These are phyloP conservation scores for Chenopodium album DNA, from an alignment of 148 eudicot species.

Conservation along the genomic window DNA sequence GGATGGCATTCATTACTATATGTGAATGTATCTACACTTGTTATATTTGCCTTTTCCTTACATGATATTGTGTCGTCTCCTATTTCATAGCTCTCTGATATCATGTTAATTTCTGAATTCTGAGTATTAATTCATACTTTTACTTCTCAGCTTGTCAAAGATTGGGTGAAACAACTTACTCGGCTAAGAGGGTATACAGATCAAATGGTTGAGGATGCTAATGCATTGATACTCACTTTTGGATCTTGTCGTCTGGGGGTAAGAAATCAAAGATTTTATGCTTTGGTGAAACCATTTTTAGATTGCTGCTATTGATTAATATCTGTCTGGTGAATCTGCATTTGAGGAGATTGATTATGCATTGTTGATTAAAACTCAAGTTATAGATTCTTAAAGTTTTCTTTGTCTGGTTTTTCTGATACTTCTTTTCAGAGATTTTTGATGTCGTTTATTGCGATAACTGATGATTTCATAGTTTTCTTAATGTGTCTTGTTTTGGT, in stretches of 20 bases:
- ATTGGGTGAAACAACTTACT: slow-evolving; percentile 87
- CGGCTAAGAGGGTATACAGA: slow-evolving; percentile 76
- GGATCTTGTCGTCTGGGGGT: slow-evolving; percentile 93
- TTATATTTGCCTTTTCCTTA: not conserved
- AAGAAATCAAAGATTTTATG: slow-evolving; percentile 20
- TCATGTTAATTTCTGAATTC: not conserved
- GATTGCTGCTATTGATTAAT: not conserved
- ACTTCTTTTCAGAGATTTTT: not conserved
- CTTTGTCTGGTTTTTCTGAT: not conserved
- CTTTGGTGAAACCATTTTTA: not conserved
- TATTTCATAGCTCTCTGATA: not conserved
- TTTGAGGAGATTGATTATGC: not conserved
- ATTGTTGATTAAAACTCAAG: not conserved
- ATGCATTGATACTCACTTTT: slow-evolving; percentile 82
- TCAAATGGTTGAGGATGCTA: slow-evolving; percentile 88
- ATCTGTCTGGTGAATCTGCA: not conserved
- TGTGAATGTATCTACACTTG: not conserved
- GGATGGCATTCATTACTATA: not conserved
- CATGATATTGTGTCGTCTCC: not conserved
- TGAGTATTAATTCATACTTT: not conserved
- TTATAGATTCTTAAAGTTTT: not conserved
- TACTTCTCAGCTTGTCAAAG: slow-evolving; percentile 60
- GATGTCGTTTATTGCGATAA: not conserved
- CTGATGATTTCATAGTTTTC: not conserved
- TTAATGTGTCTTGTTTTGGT: not conserved